phyloP scores from a whole-genome alignment of 352 stramenopile genomes.

The Lagenidium sp. region DNA sequence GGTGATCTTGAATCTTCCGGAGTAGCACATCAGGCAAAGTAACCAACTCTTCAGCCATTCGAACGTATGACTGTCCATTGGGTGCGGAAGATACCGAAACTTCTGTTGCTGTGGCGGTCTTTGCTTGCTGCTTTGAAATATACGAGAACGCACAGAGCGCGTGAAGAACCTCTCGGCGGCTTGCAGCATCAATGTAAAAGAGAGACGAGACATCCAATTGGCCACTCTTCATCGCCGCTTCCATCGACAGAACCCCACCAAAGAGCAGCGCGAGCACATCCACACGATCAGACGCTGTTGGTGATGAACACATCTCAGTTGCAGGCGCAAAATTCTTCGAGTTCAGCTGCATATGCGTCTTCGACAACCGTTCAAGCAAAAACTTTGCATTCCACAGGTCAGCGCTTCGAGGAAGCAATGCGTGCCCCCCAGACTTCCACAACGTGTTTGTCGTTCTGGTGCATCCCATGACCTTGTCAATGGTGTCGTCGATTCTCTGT shows the following conservation, averaged over 20 bases:
- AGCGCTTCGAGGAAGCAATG: slow-evolving; percentile 46
- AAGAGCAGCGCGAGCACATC: slow-evolving; percentile 73
- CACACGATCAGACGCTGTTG: slow-evolving; percentile 18
- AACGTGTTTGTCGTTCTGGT: slow-evolving; percentile 69
- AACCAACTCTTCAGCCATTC: slow-evolving; percentile 58
- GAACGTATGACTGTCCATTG: slow-evolving; percentile 15
- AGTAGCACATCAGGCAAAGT: slow-evolving; percentile 55
- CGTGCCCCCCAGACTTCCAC: slow-evolving; percentile 91
- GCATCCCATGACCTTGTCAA: slow-evolving; percentile 62
- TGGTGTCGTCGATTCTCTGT: slow-evolving; percentile 60
- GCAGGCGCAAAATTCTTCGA: slow-evolving; percentile 13
- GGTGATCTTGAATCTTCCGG: slow-evolving; percentile 48
- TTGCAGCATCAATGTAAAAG: slow-evolving; percentile 59
- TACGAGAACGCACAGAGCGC: slow-evolving; percentile 79
- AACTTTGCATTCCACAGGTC: slow-evolving; percentile 68
- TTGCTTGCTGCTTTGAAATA: slow-evolving; percentile 44
- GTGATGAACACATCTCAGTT: slow-evolving; percentile 1
- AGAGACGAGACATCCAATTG: slow-evolving; percentile 65
- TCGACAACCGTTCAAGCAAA: slow-evolving; percentile 52
- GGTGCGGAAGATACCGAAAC: no score
- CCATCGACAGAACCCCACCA: slow-evolving; percentile 60
- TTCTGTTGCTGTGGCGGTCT: slow-evolving; percentile 11
- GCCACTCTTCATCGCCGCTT: slow-evolving; percentile 69
- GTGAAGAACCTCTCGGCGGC: slow-evolving; percentile 65
- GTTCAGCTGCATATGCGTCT: slow-evolving; percentile 15